Conservation (phyloP, 1,284 basidiomycete genomes). For the Moesziomyces sp. region DNA sequence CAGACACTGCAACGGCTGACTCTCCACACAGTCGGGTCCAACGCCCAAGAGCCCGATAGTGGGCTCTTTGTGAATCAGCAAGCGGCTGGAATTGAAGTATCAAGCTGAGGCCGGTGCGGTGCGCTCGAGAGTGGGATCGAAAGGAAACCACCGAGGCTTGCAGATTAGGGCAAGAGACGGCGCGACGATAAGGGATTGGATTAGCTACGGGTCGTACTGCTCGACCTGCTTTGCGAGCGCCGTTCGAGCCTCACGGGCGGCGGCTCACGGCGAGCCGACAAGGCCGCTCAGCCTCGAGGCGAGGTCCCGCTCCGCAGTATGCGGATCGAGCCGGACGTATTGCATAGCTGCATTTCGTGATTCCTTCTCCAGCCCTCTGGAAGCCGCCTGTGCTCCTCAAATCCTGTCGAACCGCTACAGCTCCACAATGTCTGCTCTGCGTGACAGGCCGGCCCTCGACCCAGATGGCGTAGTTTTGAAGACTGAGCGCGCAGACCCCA, state of each 20-base stretch:
- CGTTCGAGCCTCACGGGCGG: neutral
- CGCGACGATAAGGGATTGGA: no score
- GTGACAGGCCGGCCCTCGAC: neutral
- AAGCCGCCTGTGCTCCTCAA: neutral
- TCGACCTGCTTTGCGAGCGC: neutral
- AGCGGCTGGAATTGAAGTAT: no score
- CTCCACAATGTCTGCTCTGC: neutral
- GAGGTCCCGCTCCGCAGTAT: neutral
- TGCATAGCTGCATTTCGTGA: neutral
- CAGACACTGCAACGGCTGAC: neutral
- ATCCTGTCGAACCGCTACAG: neutral
- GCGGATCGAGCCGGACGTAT: conserved; percentile 36
- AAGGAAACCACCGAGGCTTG: no score
- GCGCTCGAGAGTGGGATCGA: no score
- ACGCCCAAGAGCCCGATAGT: neutral
- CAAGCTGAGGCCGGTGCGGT: no score
- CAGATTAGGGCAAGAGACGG: no score
- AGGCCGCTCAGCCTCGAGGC: conserved; percentile 1
- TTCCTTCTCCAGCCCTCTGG: conserved; percentile 12
- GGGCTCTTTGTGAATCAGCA: no score
- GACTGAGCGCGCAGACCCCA: conserved; percentile 7
- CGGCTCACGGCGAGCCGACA: neutral
- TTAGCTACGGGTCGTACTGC: no score
- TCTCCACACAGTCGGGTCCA: neutral
- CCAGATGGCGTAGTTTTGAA: neutral